Evolutionary conservation across 1,139 yeast species (phyloP), one percentile per base, ranked within the genome.

Genomic region (Fermentozyma sake): DNA sequence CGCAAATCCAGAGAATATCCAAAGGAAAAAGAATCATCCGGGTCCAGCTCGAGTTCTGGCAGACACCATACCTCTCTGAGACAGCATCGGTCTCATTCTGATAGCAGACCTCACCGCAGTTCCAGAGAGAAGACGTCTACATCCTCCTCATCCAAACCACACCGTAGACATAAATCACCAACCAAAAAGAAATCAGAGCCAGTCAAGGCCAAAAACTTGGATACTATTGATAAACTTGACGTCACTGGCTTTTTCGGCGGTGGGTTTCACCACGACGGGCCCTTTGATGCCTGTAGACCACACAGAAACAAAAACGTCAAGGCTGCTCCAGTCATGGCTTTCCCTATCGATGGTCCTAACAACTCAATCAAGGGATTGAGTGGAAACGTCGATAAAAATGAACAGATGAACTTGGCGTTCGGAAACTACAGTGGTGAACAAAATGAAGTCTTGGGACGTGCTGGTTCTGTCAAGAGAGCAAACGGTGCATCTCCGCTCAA

Each of bases 221-320:
- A 91, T 50, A 85, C 95, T 4, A 91, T 91, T 45, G 98, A 91
- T 60, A 84, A 83, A 56, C 68, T 91, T 42, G 98, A 91, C 53
- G 97, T 89, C 20, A 87, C 97, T 6, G 97, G 95, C 1, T 70
- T 91, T 40, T 89, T 84, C 52, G 96, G 96, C n/a, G 80, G 85
- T 23, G 85, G 91, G 1, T 91, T 91, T 69, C 98, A 91, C 56
- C 98, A 91, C 55, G 98, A 91, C 57, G 98, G 98, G 9, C 98
- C 98, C 11, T 91, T 91, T 55, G 98, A 91, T 55, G 98, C 98
- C 2, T 89, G 97, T 57, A 83, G 94, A 5, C 97, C 98, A 5
- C 95, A 85, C 55, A 79, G 97, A 54, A 91, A 91, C 60, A 84
- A 83, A 58, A 74, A 82, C 50, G 63, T 62, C 16, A 80, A 77